These are phyloP conservation scores for Candida nemodendra DNA, from an alignment of 805 yeast genomes.

Conservation along the genomic window DNA sequence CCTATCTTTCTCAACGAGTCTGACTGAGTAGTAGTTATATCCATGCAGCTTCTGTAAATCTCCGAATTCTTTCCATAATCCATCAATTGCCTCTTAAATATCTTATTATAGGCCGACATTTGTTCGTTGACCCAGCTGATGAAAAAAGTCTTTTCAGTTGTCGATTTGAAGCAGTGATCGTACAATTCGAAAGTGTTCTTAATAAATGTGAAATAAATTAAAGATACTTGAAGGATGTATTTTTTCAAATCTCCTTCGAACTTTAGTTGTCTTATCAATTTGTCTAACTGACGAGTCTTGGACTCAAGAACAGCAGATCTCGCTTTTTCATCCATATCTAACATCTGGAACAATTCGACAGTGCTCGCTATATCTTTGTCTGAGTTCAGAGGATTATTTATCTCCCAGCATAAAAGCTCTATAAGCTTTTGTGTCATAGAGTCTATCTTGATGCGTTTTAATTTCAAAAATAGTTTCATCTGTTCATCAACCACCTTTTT, in stretches of 20 bases:
- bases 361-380: constrained; percentile 15
- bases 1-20: constrained; percentile 63
- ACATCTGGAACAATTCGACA: constrained; percentile 33
- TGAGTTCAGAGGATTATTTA: constrained; percentile 20
- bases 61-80: constrained; percentile 56
- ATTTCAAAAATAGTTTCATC: constrained; percentile 11
- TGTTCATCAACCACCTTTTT: constrained; percentile 20
- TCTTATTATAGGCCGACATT: constrained; percentile 54
- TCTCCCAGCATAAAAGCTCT: constrained; percentile 20
- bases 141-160: constrained; percentile 34
- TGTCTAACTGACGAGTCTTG: constrained; percentile 45
- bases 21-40: constrained; percentile 56
- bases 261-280: constrained; percentile 48
- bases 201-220: constrained; percentile 60
- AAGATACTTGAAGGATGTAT: constrained; percentile 60
- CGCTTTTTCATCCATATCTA: constrained; percentile 49
- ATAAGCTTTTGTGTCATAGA: constrained; percentile 21
- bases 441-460: constrained; percentile 26
- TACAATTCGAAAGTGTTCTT: constrained; percentile 56
- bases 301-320: constrained; percentile 47
- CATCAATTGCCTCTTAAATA: constrained; percentile 65
- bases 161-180: constrained; percentile 43
- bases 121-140: constrained; percentile 78
- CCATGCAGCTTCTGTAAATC: constrained; percentile 54
- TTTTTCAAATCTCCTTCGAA: constrained; percentile 53